phyloP scores from a whole-genome alignment of 1,139 yeast species.

The Keqinozyma sinolaborantium region DNA sequence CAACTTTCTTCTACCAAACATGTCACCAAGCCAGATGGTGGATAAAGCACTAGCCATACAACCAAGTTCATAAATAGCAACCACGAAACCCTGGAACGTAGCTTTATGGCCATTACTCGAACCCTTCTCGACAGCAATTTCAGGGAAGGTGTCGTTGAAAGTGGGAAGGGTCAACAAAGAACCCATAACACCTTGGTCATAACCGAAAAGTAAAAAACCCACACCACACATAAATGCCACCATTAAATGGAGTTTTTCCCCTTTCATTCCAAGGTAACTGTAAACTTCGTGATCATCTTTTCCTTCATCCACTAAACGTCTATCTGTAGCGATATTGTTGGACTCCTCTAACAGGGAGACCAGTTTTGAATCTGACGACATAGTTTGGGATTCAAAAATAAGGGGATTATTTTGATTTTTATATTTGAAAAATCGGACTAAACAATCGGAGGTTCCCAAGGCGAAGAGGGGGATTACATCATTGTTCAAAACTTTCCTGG shows the following conservation, averaged over 20 bases:
- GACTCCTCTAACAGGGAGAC: neutral
- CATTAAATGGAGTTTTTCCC: constrained; percentile 20
- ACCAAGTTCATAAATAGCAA: constrained; percentile 37
- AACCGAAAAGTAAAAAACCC: constrained; percentile 38
- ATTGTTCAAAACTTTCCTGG: too few species aligned
- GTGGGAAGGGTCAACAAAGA: constrained; percentile 36
- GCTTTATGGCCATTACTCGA: constrained; percentile 26
- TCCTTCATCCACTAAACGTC: too few species aligned
- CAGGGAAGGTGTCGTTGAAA: constrained; percentile 37
- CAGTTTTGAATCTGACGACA: too few species aligned
- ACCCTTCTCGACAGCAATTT: constrained; percentile 20
- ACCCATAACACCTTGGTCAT: constrained; percentile 52
- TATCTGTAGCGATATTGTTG: too few species aligned
- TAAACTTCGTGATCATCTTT: constrained; percentile 13
- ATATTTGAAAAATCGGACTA: too few species aligned
- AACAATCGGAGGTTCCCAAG: too few species aligned
- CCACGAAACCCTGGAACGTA: constrained; percentile 31
- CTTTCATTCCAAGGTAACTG: constrained; percentile 22
- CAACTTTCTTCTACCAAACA: constrained; percentile 25
- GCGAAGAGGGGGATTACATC: too few species aligned
- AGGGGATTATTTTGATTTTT: too few species aligned
- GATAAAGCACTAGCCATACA: constrained; percentile 32
- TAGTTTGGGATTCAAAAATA: too few species aligned
- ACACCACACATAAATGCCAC: constrained; percentile 28
- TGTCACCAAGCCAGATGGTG: constrained; percentile 31